These are phyloP conservation scores for Podospora appendiculata DNA, from an alignment of 495 filamentous ascomycete species.

Conservation along the genomic window DNA sequence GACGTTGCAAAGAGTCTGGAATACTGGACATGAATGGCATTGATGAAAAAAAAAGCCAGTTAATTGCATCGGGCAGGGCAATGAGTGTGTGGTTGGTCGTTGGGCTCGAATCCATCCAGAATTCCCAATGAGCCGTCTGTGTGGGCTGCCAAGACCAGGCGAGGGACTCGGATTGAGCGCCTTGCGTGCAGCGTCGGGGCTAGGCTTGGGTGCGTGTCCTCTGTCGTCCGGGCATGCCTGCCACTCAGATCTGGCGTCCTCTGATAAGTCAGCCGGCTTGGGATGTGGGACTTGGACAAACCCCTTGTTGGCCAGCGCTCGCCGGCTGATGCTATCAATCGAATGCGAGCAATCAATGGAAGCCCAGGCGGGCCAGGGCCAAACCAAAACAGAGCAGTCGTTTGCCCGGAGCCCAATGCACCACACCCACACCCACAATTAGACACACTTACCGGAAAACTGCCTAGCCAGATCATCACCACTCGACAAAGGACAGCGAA, in stretches of 20 bases:
- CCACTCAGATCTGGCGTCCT: conserved; percentile 9
- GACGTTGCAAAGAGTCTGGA: too few relatives aligned
- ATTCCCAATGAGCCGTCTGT: neutral
- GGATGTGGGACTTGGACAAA: neutral
- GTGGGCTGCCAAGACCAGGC: neutral
- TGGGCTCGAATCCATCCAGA: neutral
- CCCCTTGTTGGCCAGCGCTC: neutral
- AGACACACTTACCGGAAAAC: conserved; percentile 8
- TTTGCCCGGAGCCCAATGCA: conserved; percentile 17
- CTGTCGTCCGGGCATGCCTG: conserved; percentile 1
- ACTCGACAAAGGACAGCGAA: neutral
- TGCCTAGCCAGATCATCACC: neutral
- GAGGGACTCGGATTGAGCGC: neutral
- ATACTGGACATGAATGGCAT: too few relatives aligned
- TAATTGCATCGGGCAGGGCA: neutral
- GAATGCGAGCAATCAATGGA: neutral
- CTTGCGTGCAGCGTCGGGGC: neutral
- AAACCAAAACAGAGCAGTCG: neutral
- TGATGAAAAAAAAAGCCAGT: too few relatives aligned
- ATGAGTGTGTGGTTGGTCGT: neutral
- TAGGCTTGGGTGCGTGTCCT: neutral
- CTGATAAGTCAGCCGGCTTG: conserved; percentile 7
- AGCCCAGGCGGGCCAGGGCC: too few relatives aligned
- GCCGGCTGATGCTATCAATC: neutral
- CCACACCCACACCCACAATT: conserved; percentile 5